A percentile compares a stretch with the other conserved stretches of the same genome.
Evolutionary conservation across 2,329 filamentous ascomycete genomes (phyloP).

Genomic region (Exutisphaerella laricina): DNA sequence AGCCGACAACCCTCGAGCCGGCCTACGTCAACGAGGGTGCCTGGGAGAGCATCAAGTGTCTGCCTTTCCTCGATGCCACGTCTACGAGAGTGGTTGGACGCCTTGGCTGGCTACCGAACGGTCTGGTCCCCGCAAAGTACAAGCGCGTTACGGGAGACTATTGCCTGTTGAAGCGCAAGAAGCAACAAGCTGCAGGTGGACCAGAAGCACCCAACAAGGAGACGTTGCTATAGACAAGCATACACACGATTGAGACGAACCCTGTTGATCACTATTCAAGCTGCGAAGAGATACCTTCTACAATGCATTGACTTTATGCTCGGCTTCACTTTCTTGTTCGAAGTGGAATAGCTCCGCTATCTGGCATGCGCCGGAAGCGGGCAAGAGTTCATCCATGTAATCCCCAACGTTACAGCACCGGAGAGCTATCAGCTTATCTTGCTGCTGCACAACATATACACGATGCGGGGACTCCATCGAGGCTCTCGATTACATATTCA

Average conservation of each 20-base stretch:
- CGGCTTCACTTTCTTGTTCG: not conserved
- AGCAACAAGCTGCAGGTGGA: slow-evolving; percentile 7
- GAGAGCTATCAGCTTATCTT: slow-evolving; percentile 2
- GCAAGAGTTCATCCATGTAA: slow-evolving; percentile 5
- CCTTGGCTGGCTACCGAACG: slow-evolving; percentile 74
- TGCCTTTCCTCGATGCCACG: slow-evolving; percentile 72
- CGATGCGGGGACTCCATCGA: not conserved
- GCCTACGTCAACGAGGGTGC: slow-evolving; percentile 70
- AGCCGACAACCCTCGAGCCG: slow-evolving; percentile 65
- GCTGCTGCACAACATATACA: not conserved
- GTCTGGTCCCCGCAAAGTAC: slow-evolving; percentile 62
- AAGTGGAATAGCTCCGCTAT: slow-evolving; percentile 6
- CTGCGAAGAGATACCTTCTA: no score
- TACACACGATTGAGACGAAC: no score
- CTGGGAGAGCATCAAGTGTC: slow-evolving; percentile 74
- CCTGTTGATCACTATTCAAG: no score
- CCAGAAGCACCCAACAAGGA: slow-evolving; percentile 15
- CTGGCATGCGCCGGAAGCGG: not conserved
- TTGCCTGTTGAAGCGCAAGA: slow-evolving; percentile 66
- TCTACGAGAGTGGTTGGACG: slow-evolving; percentile 69
- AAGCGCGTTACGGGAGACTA: slow-evolving; percentile 80
- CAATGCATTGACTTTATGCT: not conserved
- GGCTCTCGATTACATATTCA: no score
- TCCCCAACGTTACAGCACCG: slow-evolving; percentile 4
- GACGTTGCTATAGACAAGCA: slow-evolving; percentile 11